A percentile compares a stretch with the other conserved stretches of the same genome.
Evolutionary conservation across 2,329 filamentous ascomycete species (phyloP).

Genomic region (Botrytis elliptica): DNA sequence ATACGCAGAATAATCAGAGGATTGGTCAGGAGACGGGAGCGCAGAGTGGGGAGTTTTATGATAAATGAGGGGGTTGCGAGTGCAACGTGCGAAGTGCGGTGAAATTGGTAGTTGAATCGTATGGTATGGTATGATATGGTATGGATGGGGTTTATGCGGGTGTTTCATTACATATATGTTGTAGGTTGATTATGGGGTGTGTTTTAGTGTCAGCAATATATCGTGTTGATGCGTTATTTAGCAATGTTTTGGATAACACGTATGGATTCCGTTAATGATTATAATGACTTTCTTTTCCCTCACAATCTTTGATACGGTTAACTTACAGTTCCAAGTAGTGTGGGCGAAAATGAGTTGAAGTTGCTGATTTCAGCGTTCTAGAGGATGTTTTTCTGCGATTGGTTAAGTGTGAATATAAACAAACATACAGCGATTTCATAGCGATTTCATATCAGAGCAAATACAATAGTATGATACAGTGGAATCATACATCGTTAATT

Average conservation of each 20-base stretch:
- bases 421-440: too few species aligned
- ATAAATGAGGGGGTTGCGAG: background rate
- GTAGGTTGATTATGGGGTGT: fast-evolving
- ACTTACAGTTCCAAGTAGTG: too few species aligned
- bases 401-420: too few species aligned
- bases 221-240: background rate
- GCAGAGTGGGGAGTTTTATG: background rate
- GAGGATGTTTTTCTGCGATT: too few species aligned
- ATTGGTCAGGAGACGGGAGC: background rate
- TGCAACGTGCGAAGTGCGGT: too few species aligned
- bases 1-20: constrained; percentile 1
- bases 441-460: too few species aligned
- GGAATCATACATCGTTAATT: too few species aligned
- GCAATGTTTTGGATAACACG: background rate
- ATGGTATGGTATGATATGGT: background rate
- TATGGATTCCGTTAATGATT: background rate
- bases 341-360: too few species aligned
- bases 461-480: too few species aligned
- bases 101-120: background rate
- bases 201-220: background rate
- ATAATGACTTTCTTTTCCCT: background rate
- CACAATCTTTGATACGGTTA: too few species aligned
- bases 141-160: background rate
- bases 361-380: too few species aligned
- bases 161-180: background rate